Evolutionary conservation across 768 basidiomycete species (phyloP).

Genomic region (Phlegmacium glaucopus): DNA sequence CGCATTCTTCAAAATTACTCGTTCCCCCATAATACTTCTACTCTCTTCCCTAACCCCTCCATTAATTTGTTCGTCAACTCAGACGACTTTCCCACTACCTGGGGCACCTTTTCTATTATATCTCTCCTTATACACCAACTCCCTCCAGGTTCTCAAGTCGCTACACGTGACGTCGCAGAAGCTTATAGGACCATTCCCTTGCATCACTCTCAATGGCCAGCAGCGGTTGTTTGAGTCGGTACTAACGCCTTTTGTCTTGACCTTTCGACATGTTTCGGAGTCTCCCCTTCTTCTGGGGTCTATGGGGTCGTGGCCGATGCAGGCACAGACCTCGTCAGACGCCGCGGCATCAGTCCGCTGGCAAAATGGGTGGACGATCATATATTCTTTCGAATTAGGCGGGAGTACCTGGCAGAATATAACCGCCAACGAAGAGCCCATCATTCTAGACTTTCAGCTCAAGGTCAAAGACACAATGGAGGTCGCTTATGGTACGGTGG

Average conservation of each 20-base stretch:
- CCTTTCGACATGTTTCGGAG: conserved; percentile 20
- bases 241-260: conserved; percentile 21
- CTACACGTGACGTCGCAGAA: conserved; percentile 33
- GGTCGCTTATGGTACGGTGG: conserved; percentile 24
- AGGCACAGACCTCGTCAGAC: conserved; percentile 16
- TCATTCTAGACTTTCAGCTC: not conserved
- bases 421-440: conserved; percentile 16
- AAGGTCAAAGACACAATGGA: not conserved
- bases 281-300: conserved; percentile 12
- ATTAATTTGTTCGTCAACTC: conserved; percentile 29
- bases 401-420: conserved; percentile 17
- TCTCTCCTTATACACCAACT: conserved; percentile 25
- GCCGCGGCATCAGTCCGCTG: conserved; percentile 24
- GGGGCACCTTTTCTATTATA: conserved; percentile 36
- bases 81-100: conserved; percentile 35
- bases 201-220: conserved; percentile 35
- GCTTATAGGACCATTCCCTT: conserved; percentile 34
- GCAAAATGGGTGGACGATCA: conserved; percentile 32
- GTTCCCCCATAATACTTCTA: conserved; percentile 13
- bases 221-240: conserved; percentile 19
- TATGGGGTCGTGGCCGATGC: conserved; percentile 25
- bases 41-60: conserved; percentile 7
- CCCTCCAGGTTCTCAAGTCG: conserved; percentile 34
- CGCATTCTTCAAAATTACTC: conserved; percentile 34
- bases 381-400: conserved; percentile 23